phyloP scores from a whole-genome alignment of 257 asterid species.

The Ajuga chamaepitys region DNA sequence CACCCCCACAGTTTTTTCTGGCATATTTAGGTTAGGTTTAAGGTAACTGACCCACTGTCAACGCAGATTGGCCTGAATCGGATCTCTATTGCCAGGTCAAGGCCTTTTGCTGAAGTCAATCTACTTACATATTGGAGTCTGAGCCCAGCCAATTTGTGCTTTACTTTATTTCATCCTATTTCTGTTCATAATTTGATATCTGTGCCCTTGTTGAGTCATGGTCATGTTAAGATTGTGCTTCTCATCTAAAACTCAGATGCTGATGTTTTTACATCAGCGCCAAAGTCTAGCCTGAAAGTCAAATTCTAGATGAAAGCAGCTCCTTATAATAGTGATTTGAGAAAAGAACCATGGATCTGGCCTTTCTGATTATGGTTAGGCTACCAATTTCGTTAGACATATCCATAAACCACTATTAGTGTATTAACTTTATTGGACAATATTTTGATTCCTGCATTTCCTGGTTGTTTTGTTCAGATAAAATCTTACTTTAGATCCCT shows the following conservation, averaged over 20 bases:
- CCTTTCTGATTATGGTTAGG: neutral
- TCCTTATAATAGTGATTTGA: neutral
- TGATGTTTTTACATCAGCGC: no score
- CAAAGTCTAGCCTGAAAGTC: neutral
- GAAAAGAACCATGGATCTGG: neutral
- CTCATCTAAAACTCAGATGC: no score
- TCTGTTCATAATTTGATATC: no score
- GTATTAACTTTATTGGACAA: no score
- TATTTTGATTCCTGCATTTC: neutral
- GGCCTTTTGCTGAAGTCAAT: neutral
- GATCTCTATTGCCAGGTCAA: neutral
- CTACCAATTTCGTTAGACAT: neutral
- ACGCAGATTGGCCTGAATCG: neutral
- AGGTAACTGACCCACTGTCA: neutral
- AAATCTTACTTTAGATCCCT: neutral
- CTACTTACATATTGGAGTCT: neutral
- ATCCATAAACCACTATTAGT: no score
- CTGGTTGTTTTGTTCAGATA: neutral
- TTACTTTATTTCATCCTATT: no score
- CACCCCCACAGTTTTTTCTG: no score
- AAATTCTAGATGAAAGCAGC: neutral
- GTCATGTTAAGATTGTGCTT: no score
- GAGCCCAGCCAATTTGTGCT: neutral
- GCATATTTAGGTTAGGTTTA: neutral
- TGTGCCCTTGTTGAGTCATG: no score